These are phyloP conservation scores for Polyrhizophydium stewartii DNA, from an alignment of 371 early-diverging fungal species.

Conservation along the genomic window DNA sequence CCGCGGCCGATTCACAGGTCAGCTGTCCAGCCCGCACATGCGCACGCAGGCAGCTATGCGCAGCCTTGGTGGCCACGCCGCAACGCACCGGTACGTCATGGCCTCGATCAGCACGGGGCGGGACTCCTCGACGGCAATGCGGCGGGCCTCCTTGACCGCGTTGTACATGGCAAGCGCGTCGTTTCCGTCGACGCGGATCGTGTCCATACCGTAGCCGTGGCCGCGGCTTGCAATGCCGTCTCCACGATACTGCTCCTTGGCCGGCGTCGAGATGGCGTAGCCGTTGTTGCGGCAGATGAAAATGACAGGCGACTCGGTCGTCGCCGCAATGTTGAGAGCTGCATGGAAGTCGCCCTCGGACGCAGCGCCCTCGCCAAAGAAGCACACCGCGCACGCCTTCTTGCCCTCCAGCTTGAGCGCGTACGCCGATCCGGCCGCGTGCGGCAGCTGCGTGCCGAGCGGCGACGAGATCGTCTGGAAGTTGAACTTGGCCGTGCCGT, in stretches of 20 bases:
- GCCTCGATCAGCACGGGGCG: conserved; percentile 94
- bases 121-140: conserved; percentile 70
- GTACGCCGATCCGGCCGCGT: conserved; percentile 97
- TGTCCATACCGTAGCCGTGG: conserved; percentile 95
- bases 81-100: conserved; percentile 80
- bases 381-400: conserved; percentile 80
- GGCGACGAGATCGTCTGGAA: conserved; percentile 98
- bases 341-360: conserved; percentile 98
- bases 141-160: conserved; percentile 80
- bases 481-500: conserved; percentile 76
- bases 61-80: neutral
- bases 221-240: conserved; percentile 94
- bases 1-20: too few relatives aligned
- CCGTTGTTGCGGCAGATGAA: conserved; percentile 99
- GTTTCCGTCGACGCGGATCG: conserved; percentile 96
- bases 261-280: conserved; percentile 96
- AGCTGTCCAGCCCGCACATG: too few relatives aligned
- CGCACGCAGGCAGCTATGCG: neutral
- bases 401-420: conserved; percentile 79
- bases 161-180: conserved; percentile 96
- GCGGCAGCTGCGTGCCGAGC: conserved; percentile 96
- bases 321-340: conserved; percentile 95
- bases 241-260: conserved; percentile 91
- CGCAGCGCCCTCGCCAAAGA: conserved; percentile 98
- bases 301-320: conserved; percentile 83